Evolutionary conservation across 352 stramenopile species (phyloP), one percentile per base, ranked within the genome.

Genomic region (Globisporangium spiculum): DNA sequence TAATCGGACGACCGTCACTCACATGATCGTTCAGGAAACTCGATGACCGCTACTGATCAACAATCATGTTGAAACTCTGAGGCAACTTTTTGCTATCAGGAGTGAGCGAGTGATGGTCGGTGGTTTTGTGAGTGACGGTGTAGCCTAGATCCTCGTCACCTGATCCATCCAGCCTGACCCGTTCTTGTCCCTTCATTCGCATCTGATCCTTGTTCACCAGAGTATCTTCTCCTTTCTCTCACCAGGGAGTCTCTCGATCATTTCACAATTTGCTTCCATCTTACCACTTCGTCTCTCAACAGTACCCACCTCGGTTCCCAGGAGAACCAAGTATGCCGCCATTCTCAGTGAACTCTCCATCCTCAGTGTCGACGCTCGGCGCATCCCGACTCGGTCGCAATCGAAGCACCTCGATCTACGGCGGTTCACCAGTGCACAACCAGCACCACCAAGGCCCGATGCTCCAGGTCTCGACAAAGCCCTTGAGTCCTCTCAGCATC

Each of bases 391-490:
- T 63, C 57, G 57, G 59, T 1, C 59, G 59, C 24, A 55, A 38
- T 44, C 59, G 59, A 16, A 64, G 36, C 22, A 64, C 41, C 14
- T 54, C 59, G 2, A 27, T 34, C 36, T 64, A 64, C 26, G 22
- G 22, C 38, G 27, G 54, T 7, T 44, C 54, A 4, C 27, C 54
- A 9, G 27, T 44, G 54, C 54, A 44, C 27, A 60, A 38, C 41
- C 59, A 38, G 16, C 18, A 52, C 7, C 24, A 36, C 7, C 59
- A 64, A 55, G 38, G 14, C 4, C 38, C 59, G n/a, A 64, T 64
- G 24, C 59, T 64, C 22, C 59, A 64, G 59, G 54, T 55, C 14
- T 64, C 38, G 1, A 64, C 59, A 8, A 64, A 55, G 24, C 20
- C 27, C 38, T 3, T 14, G 22, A 26, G 22, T 8, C 58, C 58